phyloP scores from a whole-genome alignment of 306 rosid genomes.

The Lathyrus tuberosus region DNA sequence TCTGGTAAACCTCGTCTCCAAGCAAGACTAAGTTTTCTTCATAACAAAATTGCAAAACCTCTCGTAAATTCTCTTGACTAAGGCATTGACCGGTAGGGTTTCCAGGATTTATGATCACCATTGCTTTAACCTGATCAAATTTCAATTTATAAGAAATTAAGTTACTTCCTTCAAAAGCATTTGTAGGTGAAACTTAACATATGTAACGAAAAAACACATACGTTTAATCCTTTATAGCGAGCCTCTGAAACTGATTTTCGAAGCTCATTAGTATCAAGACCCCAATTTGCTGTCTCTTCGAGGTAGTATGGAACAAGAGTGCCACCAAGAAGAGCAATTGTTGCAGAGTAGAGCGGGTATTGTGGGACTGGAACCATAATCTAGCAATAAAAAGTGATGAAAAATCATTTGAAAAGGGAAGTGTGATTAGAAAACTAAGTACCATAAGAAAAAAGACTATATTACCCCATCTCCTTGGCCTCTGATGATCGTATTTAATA shows the following conservation, averaged over 20 bases:
- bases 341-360: conserved; percentile 97
- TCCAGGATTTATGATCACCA: conserved; percentile 99
- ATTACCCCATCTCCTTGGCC: conserved; percentile 91
- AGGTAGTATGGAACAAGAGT: conserved; percentile 96
- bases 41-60: conserved; percentile 75
- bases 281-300: conserved; percentile 99
- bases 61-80: conserved; percentile 78
- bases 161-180: conserved; percentile 31
- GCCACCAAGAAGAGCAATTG: conserved; percentile 86
- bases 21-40: conserved; percentile 84
- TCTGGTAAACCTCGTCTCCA: conserved; percentile 99
- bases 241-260: conserved; percentile 70
- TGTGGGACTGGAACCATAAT: conserved; percentile 99
- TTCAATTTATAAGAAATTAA: conserved; percentile 29
- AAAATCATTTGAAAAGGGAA: conserved; percentile 32
- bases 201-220: conserved; percentile 45
- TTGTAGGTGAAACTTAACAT: conserved; percentile 16
- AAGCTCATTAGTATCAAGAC: conserved; percentile 82
- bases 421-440: conserved; percentile 16
- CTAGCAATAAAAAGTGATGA: conserved; percentile 49
- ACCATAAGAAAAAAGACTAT: conserved; percentile 4
- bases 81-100: conserved; percentile 99
- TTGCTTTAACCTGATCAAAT: conserved; percentile 82
- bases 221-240: conserved; percentile 82
- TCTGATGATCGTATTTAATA: conserved; percentile 80